Conservation (phyloP, 345 rosid species). For the Eucalyptus pauciflora region DNA sequence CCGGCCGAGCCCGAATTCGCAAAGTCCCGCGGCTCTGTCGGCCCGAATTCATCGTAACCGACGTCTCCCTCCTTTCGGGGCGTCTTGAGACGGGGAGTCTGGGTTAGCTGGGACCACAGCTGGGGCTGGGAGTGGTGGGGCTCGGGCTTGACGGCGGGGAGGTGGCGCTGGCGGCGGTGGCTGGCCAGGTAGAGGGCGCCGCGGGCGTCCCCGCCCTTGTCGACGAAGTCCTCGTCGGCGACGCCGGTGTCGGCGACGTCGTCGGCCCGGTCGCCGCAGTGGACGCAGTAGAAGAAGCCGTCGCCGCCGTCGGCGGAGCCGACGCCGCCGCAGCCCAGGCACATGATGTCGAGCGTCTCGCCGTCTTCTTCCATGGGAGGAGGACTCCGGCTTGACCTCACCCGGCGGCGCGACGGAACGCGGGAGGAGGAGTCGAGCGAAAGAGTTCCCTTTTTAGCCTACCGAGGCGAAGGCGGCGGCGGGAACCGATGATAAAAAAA, state of each 20-base stretch:
- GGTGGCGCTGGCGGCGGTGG: constrained; percentile 15
- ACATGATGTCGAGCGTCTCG: constrained; percentile 5
- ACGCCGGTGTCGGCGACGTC: constrained; percentile 46
- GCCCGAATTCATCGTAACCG: constrained; percentile 14
- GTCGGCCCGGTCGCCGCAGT: constrained; percentile 36
- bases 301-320: constrained; percentile 30
- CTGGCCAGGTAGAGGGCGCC: constrained; percentile 31
- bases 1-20: not conserved
- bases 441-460: not conserved
- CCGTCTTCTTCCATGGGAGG: constrained; percentile 2
- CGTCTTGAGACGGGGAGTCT: not conserved
- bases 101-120: constrained; percentile 30
- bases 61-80: constrained; percentile 4
- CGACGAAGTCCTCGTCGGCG: constrained; percentile 45
- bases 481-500: not conserved
- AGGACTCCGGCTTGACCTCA: not conserved
- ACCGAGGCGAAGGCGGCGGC: not conserved
- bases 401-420: not conserved
- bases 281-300: constrained; percentile 50
- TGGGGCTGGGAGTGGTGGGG: constrained; percentile 21
- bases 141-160: constrained; percentile 1
- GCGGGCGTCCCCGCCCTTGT: constrained; percentile 23
- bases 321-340: constrained; percentile 38
- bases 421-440: not conserved
- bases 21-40: constrained; percentile 43